Evolutionary conservation across 306 rosid species (phyloP).

Genomic region (Lathyrus tuberosus): DNA sequence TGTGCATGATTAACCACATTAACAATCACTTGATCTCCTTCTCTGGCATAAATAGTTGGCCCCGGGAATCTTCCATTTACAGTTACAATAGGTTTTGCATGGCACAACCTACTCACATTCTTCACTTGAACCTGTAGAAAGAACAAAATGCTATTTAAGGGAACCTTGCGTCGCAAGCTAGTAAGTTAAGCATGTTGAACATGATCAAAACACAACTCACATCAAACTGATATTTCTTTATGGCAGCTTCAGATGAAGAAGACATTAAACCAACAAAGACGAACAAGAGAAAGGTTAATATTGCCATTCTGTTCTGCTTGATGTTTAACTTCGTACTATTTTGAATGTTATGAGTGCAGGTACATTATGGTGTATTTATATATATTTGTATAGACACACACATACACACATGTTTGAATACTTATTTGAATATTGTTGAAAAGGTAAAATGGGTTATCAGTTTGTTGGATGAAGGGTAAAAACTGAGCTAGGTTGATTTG

Average conservation of each 20-base stretch:
- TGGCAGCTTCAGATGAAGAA: constrained; percentile 68
- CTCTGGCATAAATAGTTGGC: constrained; percentile 68
- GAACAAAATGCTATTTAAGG: neutral
- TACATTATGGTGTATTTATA: neutral
- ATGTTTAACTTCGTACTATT: neutral
- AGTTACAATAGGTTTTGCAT: constrained; percentile 77
- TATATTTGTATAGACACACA: neutral
- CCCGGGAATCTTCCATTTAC: constrained; percentile 83
- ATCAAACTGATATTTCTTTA: constrained; percentile 77
- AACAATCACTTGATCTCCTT: constrained; percentile 69
- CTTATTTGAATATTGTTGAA: neutral
- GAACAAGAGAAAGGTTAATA: constrained; percentile 30
- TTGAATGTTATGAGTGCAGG: neutral
- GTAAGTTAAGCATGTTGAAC: neutral
- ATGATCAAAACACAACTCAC: constrained; percentile 50
- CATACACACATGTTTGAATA: neutral
- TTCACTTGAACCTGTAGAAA: constrained; percentile 69
- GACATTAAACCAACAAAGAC: constrained; percentile 51
- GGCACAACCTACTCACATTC: constrained; percentile 80
- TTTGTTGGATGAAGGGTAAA: neutral
- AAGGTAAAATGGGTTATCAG: constrained; percentile 6
- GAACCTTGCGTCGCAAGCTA: neutral
- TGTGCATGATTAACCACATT: constrained; percentile 77
- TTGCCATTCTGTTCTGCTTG: neutral
- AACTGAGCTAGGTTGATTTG: constrained; percentile 1